Base-by-base conservation (phyloP, 805 yeast species). In the Candida taoyuanica region DNA sequence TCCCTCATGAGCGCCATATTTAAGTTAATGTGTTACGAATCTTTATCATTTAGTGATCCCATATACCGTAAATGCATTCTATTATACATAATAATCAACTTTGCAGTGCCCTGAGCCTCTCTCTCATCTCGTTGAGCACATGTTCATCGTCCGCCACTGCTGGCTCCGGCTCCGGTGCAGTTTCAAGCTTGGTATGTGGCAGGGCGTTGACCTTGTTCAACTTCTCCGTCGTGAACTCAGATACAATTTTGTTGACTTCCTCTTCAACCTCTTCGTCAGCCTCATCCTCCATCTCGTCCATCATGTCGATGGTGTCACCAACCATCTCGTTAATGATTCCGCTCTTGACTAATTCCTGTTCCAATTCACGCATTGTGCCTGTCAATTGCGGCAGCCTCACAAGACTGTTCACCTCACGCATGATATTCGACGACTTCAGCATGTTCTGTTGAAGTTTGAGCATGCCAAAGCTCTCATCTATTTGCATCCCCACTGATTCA, bases 271-370 rank as follows among this genome's bases (percentile, higher is more conserved):
- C 84, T 15, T 79, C 81, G 39, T 84, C 91, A 29, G 69, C 70
- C 38, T 74, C 81, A 29, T 78, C 85, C 15, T 74, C 82, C 33
- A 73, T 81, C 21, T 80, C 86, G 16, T 73, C 80, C 41, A 76
- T 63, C 34, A 69, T 62, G 43, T 89, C 98, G 43, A 91, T 68
- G 45, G 85, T 78, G 56, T 93, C 99, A 40, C 85, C 87, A 57
- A 89, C 81, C 98, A 93, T 93, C 57, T 93, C 98, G 49, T 85
- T 86, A 37, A 93, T 87, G 31, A 93, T 74, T 0, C 93, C 93
- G 11, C 85, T 76, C 60, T 81, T 84, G 76, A 85, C 79, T 51
- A 91, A 70, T 62, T 93, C 99, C 54, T 75, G 81, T 43, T 91
- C 85, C 40, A 93, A 64, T 50, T 83, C 94, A 53, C 82, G 82